Evolutionary conservation across 73 alveolate species (phyloP), one percentile per base, ranked within the genome.

Genomic region (Durusdinium trenchii): DNA sequence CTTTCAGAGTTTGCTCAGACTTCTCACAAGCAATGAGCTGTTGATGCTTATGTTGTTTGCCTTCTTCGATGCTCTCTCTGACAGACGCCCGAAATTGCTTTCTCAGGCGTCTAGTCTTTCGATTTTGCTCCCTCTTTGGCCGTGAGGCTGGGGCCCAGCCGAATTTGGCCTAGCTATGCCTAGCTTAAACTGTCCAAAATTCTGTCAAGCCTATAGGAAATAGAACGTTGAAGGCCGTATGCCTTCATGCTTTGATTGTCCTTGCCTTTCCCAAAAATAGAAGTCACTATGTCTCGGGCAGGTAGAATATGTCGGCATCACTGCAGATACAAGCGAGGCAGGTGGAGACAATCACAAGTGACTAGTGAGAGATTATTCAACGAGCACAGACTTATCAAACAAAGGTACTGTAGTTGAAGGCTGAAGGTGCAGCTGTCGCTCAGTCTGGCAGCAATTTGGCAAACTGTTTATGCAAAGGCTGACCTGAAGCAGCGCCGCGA

Each of bases 401-500:
- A n/a, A n/a, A n/a, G n/a, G n/a, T n/a, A n/a, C n/a, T n/a, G n/a
- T n/a, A n/a, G n/a, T n/a, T n/a, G n/a, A n/a, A n/a, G n/a, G n/a
- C n/a, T n/a, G n/a, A n/a, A 60, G 73, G n/a, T 2, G 3, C 73
- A 60, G 30, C 73, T 23, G n/a, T 35, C 57, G 51, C 30, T 32
- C 51, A 3, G 47, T 9, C 18, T 73, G 30, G 30, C 45, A 32
- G n/a, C 85, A 23, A 57, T 2, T 36, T 2, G 38, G 47, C 48
- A 1, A 30, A 3, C 38, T 78, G 61, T 28, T n/a, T 9, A n/a
- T 54, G 38, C 28, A 40, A 45, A 86, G 95, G 95, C 95, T 14
- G 95, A 86, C n/a, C 60, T 86, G 18, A 86, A 86, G 95, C 95
- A 86, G 95, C 95, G 95, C 18, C 62, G 95, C 38, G 95, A 86